A percentile compares a stretch with the other conserved stretches of the same genome.
Conservation (phyloP, 768 basidiomycete genomes). For the Amanita rubescens region DNA sequence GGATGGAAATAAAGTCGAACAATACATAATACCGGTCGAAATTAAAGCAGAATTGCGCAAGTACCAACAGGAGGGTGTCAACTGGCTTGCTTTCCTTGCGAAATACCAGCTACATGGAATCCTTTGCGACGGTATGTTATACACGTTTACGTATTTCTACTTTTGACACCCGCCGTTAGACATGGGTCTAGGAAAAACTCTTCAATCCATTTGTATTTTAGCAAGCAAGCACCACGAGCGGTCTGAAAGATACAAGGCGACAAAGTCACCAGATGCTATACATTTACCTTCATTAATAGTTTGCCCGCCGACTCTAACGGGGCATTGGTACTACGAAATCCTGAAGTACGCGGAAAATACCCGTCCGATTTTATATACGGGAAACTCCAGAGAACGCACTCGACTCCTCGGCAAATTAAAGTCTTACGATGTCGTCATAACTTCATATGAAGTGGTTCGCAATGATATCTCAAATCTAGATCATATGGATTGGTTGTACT, state of each 20-base stretch:
- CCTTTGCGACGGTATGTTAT: slow-evolving; percentile 81
- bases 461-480: slow-evolving; percentile 82
- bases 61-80: slow-evolving; percentile 98
- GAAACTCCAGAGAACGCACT: slow-evolving; percentile 75
- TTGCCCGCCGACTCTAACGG: slow-evolving; percentile 95
- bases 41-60: slow-evolving; percentile 94
- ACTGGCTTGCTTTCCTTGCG: slow-evolving; percentile 96
- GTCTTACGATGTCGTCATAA: slow-evolving; percentile 85
- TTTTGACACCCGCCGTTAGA: slow-evolving; percentile 38
- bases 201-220: slow-evolving; percentile 96
- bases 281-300: slow-evolving; percentile 92
- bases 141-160: neutral
- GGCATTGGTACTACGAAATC: slow-evolving; percentile 99
- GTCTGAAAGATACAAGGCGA: slow-evolving; percentile 54
- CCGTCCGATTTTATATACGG: slow-evolving; percentile 81
- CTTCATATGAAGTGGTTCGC: slow-evolving; percentile 95
- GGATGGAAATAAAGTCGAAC: slow-evolving; percentile 91
- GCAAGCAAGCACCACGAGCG: slow-evolving; percentile 92
- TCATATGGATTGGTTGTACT: slow-evolving; percentile 83
- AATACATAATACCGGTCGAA: slow-evolving; percentile 75
- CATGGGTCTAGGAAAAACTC: slow-evolving; percentile 97
- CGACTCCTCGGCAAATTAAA: slow-evolving; percentile 57
- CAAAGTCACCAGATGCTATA: slow-evolving; percentile 64
- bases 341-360: slow-evolving; percentile 85
- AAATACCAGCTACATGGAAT: slow-evolving; percentile 98